Conservation (phyloP, 768 basidiomycete species). For the Lentinus tigrinus region DNA sequence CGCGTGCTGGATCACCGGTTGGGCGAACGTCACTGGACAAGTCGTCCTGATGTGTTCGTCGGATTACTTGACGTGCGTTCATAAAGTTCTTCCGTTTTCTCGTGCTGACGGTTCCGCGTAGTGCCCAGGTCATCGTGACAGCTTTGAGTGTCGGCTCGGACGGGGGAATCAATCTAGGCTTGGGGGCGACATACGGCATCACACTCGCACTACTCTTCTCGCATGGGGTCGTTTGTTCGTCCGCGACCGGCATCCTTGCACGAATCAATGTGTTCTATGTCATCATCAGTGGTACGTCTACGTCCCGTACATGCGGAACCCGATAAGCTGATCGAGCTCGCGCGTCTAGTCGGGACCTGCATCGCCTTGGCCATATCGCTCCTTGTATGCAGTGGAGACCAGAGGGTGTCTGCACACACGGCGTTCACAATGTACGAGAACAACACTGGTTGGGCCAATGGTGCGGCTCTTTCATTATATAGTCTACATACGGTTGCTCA, state of each 20-base stretch:
- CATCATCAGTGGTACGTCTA: slow-evolving; percentile 53
- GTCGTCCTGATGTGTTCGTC: slow-evolving; percentile 70
- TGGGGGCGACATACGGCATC: slow-evolving; percentile 68
- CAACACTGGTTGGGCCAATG: slow-evolving; percentile 14
- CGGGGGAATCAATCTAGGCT: slow-evolving; percentile 48
- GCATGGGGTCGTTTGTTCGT: slow-evolving; percentile 72
- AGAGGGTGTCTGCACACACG: slow-evolving; percentile 40
- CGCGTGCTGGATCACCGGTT: slow-evolving; percentile 67
- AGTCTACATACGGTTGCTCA: no score
- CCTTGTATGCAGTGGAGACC: slow-evolving; percentile 54
- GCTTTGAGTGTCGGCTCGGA: slow-evolving; percentile 63
- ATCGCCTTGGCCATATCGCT: slow-evolving; percentile 61
- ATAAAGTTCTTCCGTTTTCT: background rate
- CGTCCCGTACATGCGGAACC: background rate
- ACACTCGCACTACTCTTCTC: slow-evolving; percentile 59
- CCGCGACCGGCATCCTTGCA: slow-evolving; percentile 63
- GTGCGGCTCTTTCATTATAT: background rate
- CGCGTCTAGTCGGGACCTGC: slow-evolving; percentile 49
- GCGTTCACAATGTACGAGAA: slow-evolving; percentile 6
- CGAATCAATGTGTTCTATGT: slow-evolving; percentile 72
- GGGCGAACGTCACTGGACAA: slow-evolving; percentile 76
- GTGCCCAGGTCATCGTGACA: slow-evolving; percentile 77
- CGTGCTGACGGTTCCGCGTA: slow-evolving; percentile 12
- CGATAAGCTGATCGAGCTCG: background rate
- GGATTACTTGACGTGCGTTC: slow-evolving; percentile 58